Evolutionary conservation across 208 protist genomes (phyloP).

Genomic region (Leishmania mexicana): DNA sequence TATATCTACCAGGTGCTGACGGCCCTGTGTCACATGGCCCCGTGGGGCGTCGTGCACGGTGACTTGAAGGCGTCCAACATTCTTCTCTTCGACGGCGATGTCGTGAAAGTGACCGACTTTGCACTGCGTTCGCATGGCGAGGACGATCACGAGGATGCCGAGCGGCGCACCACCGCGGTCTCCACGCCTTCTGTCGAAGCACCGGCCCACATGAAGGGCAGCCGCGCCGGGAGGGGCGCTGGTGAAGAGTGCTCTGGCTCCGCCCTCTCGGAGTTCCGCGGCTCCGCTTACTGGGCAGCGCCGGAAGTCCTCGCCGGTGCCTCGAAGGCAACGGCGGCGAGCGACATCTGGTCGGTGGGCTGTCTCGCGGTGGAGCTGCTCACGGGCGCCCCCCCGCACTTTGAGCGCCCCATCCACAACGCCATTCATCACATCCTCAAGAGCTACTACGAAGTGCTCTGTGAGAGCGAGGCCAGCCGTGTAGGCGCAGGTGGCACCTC

Average conservation of each 20-base stretch:
- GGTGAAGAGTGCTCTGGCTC: conserved; percentile 8
- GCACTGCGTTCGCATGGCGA: conserved; percentile 50
- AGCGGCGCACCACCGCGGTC: not conserved
- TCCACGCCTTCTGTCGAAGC: not conserved
- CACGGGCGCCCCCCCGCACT: conserved; percentile 76
- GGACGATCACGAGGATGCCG: conserved; percentile 11
- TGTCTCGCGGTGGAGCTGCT: conserved; percentile 79
- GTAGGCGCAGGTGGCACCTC: not conserved
- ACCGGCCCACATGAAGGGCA: not conserved
- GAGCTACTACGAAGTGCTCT: conserved; percentile 24
- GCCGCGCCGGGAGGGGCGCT: not conserved
- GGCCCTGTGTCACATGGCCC: conserved; percentile 24
- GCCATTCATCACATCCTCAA: conserved; percentile 66
- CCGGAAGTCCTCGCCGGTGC: conserved; percentile 68
- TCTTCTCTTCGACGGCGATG: conserved; percentile 55
- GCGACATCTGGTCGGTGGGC: conserved; percentile 85
- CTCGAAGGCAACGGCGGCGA: conserved; percentile 33
- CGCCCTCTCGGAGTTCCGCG: conserved; percentile 40
- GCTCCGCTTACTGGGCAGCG: conserved; percentile 89
- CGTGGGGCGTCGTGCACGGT: conserved; percentile 70
- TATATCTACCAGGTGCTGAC: conserved; percentile 26
- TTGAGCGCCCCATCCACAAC: conserved; percentile 58
- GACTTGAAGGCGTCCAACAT: conserved; percentile 92
- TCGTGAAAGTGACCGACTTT: conserved; percentile 91
- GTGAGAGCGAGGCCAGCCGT: not conserved